Base-by-base conservation (phyloP, 2,329 filamentous ascomycete species). In the Phaeosphaeria sp. region DNA sequence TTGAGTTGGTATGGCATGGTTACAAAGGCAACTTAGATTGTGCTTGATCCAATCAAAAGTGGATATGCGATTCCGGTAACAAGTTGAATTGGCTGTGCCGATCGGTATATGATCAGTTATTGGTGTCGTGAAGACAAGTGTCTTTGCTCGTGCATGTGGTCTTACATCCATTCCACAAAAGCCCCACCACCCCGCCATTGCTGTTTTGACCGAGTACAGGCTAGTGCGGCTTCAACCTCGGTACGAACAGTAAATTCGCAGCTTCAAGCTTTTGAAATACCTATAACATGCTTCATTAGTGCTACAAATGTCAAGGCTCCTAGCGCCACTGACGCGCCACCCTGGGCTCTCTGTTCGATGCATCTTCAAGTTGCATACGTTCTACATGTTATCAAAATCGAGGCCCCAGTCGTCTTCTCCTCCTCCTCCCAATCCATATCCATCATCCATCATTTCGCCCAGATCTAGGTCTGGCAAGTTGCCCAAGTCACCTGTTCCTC, bases 1-100 rank as follows among this genome's bases (percentile, higher is more conserved):
- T 84, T 83, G 46, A 90, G 80, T n/a, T 81, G 77, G 76, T 89
- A 89, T 1, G 85, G 84, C 87, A 89, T 90, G 2, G 47, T 22
- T 6, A 42, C 18, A 15, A 42, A 42, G 6, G 13, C 18, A 17
- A 42, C 6, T 42, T 4, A 20, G 5, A 30, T 30, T 11, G 5
- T n/a, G n/a, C n/a, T n/a, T n/a, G n/a, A n/a, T n/a, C n/a, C n/a
- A n/a, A n/a, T n/a, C n/a, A n/a, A n/a, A n/a, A n/a, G n/a, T n/a
- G n/a, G n/a, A n/a, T n/a, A n/a, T n/a, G n/a, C n/a, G n/a, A n/a
- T n/a, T n/a, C n/a, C n/a, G n/a, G n/a, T n/a, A n/a, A n/a, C n/a
- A n/a, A n/a, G n/a, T n/a, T n/a, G n/a, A n/a, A n/a, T n/a, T n/a
- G n/a, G n/a, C n/a, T n/a, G n/a, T n/a, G n/a, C n/a, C n/a, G n/a